Base-by-base conservation (phyloP, 2,329 filamentous ascomycete species). In the Aspergillus sojae region DNA sequence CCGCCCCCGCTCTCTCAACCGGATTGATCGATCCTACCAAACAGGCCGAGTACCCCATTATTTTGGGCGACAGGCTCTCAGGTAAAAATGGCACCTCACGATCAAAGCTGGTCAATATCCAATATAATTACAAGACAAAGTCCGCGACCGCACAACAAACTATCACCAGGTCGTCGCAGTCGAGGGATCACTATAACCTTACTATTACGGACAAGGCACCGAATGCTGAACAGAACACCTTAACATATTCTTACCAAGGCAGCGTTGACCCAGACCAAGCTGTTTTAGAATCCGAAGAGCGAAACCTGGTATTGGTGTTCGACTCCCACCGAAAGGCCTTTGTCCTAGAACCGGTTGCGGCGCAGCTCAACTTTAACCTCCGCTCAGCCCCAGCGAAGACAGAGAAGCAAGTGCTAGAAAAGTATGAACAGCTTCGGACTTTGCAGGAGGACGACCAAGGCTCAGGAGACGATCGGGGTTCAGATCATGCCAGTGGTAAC, bases 281-380 rank as follows among this genome's bases (percentile, higher is more conserved):
- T n/a, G 67, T 68, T 14, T 71, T 70, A 23, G 71, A 71, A 34
- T 66, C 71, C 2, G 69, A 74, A 39, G 72, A 75, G 39, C 75
- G 72, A 59, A 76, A 75, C 55, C 68, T 81, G 55, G 81, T 85
- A 11, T 84, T 96, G 58, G 86, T 94, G 62, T 95, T 94, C 73
- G 91, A 96, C 76, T 84, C 89, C 10, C 81, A 84, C 21, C 88
- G 87, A 58, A 88, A 94, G 72, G 89, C 86, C 61, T 95, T 95
- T 68, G 88, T 95, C 32, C 84, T 97, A 60, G 93, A 97, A 80
- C 88, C 88, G 58, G 82, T 97, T 60, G 88, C 92, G 74, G 90
- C 89, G n/a, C 89, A 89, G 45, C 91, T 96, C 78, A 89, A 92
- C 72, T 94, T 97, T 89, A 97, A 97, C 77, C 80, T 97, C 60